phyloP scores from a whole-genome alignment of 1,284 basidiomycete species.

The Golubevia pallescens region DNA sequence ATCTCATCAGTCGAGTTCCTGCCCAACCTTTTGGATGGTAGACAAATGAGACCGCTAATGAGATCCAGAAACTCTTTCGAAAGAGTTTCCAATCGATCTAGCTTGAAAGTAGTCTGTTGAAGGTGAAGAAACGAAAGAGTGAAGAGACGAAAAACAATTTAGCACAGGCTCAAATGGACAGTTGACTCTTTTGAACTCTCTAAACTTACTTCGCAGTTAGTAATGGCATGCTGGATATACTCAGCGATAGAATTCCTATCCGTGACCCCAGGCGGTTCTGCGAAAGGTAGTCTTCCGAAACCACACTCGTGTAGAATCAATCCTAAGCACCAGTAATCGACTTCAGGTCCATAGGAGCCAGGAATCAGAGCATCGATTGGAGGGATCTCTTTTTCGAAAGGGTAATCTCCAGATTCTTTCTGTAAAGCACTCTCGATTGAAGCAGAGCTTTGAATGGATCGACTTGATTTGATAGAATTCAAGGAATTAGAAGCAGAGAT shows the following conservation, averaged over 20 bases:
- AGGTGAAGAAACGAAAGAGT: too few species aligned
- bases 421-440: not conserved
- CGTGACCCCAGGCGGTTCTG: not conserved
- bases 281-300: conserved; percentile 49
- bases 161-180: too few species aligned
- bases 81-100: too few species aligned
- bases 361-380: not conserved
- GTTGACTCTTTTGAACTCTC: too few species aligned
- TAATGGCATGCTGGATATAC: too few species aligned
- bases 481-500: not conserved
- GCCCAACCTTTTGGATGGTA: conserved; percentile 28
- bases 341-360: conserved; percentile 55
- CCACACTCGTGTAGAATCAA: conserved; percentile 60
- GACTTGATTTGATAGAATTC: not conserved
- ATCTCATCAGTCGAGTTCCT: conserved; percentile 28
- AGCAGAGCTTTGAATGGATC: not conserved
- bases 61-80: too few species aligned
- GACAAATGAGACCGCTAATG: too few species aligned
- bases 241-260: too few species aligned
- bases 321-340: conserved; percentile 63
- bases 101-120: too few species aligned
- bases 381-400: not conserved
- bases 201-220: too few species aligned
- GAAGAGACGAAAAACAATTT: too few species aligned
- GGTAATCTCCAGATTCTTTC: not conserved